phyloP scores from a whole-genome alignment of 2,329 filamentous ascomycete genomes.

The Pyrenochaeta sp. region DNA sequence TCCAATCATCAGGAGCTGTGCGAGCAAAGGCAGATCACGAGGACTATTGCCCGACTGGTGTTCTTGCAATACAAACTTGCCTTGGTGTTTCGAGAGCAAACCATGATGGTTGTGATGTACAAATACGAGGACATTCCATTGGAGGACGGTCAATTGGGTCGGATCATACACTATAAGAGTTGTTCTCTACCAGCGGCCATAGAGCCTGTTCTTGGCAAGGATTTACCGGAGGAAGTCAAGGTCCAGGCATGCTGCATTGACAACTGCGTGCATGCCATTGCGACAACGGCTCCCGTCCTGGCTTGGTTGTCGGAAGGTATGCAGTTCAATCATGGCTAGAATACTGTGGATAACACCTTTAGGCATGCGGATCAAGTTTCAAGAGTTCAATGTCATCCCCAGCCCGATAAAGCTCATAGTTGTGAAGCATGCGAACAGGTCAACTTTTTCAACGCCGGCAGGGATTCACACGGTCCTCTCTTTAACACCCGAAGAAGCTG shows the following conservation, averaged over 20 bases:
- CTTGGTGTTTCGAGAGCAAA: background rate
- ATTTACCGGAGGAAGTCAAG: background rate
- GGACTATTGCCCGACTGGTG: background rate
- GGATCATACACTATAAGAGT: background rate
- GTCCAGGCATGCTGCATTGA: constrained; percentile 1
- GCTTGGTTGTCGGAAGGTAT: constrained; percentile 1
- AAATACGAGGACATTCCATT: background rate
- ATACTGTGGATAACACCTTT: background rate
- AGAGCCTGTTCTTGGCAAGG: background rate
- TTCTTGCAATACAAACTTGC: constrained; percentile 1
- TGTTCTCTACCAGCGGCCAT: background rate
- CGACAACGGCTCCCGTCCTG: background rate
- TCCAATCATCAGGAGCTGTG: background rate
- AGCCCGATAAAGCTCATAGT: background rate
- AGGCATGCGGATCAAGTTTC: background rate
- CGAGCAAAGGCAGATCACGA: background rate
- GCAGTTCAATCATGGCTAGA: background rate
- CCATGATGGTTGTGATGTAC: background rate
- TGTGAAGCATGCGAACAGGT: background rate
- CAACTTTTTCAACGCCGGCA: background rate
- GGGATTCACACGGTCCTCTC: background rate
- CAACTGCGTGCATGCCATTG: background rate
- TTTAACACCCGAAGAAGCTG: background rate
- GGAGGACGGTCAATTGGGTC: background rate
- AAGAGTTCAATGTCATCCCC: background rate